Percentiles rank a stretch among this genome's conserved stretches.
These are phyloP conservation scores for Sclerotinia glacialis DNA, from an alignment of 2,329 filamentous ascomycete genomes.

Conservation along the genomic window DNA sequence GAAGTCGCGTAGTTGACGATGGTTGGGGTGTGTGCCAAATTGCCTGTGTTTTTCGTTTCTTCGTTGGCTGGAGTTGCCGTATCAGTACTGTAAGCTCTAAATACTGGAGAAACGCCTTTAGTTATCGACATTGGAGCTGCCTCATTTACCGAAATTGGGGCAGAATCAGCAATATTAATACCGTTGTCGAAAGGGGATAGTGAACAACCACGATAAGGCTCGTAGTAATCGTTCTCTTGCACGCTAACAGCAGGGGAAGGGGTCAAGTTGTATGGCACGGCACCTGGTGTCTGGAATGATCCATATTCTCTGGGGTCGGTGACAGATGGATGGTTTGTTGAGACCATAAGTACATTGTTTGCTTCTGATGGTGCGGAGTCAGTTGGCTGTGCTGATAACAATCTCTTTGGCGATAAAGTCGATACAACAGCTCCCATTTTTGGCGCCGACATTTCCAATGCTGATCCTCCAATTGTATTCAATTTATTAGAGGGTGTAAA, in stretches of 20 bases:
- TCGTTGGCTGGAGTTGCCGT: not conserved
- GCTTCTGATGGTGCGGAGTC: not conserved
- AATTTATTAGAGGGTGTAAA: not conserved
- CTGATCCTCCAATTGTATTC: not conserved
- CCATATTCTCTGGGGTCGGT: not conserved
- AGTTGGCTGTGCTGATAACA: not conserved
- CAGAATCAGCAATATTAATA: not conserved
- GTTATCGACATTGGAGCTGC: not conserved
- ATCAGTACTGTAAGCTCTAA: not conserved
- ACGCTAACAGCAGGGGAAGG: not conserved
- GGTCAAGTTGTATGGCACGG: slow-evolving; percentile 5
- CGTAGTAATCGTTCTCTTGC: not conserved
- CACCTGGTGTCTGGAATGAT: slow-evolving; percentile 5
- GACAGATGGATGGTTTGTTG: not conserved
- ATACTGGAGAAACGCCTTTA: not conserved
- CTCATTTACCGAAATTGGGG: not conserved
- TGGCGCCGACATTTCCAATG: not conserved
- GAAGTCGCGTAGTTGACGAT: not conserved
- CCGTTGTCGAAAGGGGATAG: not conserved
- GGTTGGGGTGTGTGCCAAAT: not conserved
- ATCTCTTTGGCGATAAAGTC: not conserved
- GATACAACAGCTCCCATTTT: not conserved
- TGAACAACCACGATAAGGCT: not conserved
- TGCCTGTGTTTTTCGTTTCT: not conserved
- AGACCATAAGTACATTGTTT: not conserved